A percentile compares a stretch with the other conserved stretches of the same genome.
Conservation (phyloP, 176 grass and related monocot genomes). For the Ensete glaucum region DNA sequence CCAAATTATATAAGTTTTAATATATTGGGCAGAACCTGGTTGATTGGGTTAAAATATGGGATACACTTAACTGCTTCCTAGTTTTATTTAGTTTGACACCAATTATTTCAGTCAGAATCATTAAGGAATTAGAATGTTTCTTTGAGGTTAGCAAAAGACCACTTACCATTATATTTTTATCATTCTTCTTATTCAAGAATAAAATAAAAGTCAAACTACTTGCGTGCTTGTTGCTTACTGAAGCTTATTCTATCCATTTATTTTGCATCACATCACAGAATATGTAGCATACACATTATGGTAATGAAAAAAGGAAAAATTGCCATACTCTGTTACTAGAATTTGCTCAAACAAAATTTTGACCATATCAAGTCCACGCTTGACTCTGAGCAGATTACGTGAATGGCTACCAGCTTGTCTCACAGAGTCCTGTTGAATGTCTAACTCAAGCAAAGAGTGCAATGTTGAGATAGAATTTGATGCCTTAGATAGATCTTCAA, state of each 20-base stretch:
- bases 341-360: constrained; percentile 88
- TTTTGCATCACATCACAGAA: not conserved
- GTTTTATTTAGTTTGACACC: not conserved
- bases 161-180: not conserved
- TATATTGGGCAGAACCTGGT: not conserved
- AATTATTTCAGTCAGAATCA: not conserved
- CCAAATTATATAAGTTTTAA: not conserved
- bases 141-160: not conserved
- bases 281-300: too few species aligned
- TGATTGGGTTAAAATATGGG: not conserved
- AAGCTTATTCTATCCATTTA: not conserved
- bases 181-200: not conserved
- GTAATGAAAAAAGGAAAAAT: not conserved
- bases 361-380: constrained; percentile 83
- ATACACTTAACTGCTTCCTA: not conserved
- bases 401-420: constrained; percentile 57
- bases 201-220: too few species aligned
- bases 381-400: constrained; percentile 79
- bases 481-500: constrained; percentile 64
- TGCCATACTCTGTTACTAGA: constrained; percentile 51
- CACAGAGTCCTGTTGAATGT: constrained; percentile 49
- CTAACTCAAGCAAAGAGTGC: constrained; percentile 61
- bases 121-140: not conserved
- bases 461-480: constrained; percentile 66
- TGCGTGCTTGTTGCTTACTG: not conserved